A percentile compares a stretch with the other conserved stretches of the same genome.
Conservation (phyloP, 2,329 filamentous ascomycete genomes). For the Colletotrichum sp. region DNA sequence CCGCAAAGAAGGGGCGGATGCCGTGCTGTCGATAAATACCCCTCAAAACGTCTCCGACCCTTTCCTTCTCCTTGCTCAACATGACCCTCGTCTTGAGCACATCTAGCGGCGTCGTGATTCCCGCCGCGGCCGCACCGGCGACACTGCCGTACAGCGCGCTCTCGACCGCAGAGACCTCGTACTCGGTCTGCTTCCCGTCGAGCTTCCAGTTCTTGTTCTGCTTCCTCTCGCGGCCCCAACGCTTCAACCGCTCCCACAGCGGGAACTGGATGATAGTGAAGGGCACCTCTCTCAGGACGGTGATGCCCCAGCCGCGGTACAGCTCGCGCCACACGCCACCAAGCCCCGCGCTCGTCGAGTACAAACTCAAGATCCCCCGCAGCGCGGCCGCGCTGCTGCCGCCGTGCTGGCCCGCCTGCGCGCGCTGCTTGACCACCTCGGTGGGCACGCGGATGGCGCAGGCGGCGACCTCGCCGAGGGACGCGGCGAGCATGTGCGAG, state of each 20-base stretch:
- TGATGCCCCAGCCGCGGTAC: constrained; percentile 91
- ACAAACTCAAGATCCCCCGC: constrained; percentile 67
- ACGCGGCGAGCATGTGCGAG: constrained; percentile 83
- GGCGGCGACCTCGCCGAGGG: constrained; percentile 86
- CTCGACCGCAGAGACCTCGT: constrained; percentile 71
- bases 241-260: constrained; percentile 93
- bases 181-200: constrained; percentile 17
- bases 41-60: constrained; percentile 62
- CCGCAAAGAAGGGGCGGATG: constrained; percentile 73
- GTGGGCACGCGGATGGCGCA: constrained; percentile 93
- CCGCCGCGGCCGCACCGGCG: constrained; percentile 85
- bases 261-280: constrained; percentile 98
- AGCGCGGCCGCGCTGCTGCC: constrained; percentile 72
- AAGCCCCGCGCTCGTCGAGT: constrained; percentile 44
- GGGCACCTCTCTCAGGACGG: constrained; percentile 92
- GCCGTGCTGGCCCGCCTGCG: constrained; percentile 85
- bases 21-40: constrained; percentile 71
- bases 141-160: constrained; percentile 85
- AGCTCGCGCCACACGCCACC: constrained; percentile 77
- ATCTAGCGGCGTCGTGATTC: constrained; percentile 88
- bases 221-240: constrained; percentile 58
- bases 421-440: constrained; percentile 96
- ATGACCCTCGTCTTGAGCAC: constrained; percentile 97
- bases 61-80: constrained; percentile 75
- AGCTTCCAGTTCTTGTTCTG: constrained; percentile 6